Conservation (phyloP, 2,329 filamentous ascomycete genomes). For the Ceratocystis eucalypticola region DNA sequence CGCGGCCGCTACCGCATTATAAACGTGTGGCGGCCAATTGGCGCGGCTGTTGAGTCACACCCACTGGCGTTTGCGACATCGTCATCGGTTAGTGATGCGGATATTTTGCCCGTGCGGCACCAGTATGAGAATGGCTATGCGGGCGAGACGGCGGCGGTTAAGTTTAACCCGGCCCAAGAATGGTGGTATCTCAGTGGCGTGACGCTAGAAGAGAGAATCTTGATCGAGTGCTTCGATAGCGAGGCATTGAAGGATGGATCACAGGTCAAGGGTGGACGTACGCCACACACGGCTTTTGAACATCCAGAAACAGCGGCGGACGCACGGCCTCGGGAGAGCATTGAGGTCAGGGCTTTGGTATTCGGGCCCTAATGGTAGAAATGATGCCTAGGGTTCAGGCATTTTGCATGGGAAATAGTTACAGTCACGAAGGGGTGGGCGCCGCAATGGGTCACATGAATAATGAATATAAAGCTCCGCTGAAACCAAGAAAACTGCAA, state of each 20-base stretch:
- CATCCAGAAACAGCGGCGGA: conserved; percentile 58
- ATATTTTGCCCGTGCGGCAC: conserved; percentile 61
- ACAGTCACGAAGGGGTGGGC: not conserved
- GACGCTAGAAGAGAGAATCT: conserved; percentile 54
- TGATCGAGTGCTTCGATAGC: conserved; percentile 69
- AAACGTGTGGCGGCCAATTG: conserved; percentile 68
- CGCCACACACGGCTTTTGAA: conserved; percentile 66
- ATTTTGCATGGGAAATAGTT: not conserved
- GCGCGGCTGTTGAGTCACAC: conserved; percentile 48
- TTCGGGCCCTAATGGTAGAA: conserved; percentile 40
- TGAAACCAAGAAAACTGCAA: too few relatives aligned
- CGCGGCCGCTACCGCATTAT: conserved; percentile 63
- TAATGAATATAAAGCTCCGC: not conserved
- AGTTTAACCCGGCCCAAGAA: conserved; percentile 45
- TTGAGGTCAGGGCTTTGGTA: conserved; percentile 75
- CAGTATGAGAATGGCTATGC: conserved; percentile 51
- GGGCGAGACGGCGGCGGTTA: conserved; percentile 62
- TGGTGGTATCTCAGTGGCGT: conserved; percentile 78
- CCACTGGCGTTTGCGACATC: conserved; percentile 59
- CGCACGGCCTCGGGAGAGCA: conserved; percentile 66
- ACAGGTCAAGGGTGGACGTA: conserved; percentile 40
- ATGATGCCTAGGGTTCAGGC: not conserved
- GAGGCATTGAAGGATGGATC: conserved; percentile 32
- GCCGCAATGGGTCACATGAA: not conserved
- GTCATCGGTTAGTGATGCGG: conserved; percentile 43